Percentiles rank a stretch among this genome's conserved stretches.
phyloP scores from a whole-genome alignment of 257 asterid species.

The Solanum bulbocastanum region DNA sequence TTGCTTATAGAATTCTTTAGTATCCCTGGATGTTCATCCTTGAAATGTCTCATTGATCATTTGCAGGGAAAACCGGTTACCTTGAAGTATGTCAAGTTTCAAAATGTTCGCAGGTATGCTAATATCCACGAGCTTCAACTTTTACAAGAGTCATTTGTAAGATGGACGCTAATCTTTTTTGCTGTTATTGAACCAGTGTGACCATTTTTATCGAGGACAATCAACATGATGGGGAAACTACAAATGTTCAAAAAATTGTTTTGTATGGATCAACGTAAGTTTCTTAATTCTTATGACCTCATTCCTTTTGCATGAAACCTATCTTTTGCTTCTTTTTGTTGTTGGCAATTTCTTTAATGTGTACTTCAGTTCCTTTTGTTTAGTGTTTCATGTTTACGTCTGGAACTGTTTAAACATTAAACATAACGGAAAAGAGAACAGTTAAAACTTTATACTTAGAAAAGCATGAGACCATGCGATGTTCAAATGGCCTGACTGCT shows the following conservation, averaged over 20 bases:
- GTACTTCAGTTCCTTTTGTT: neutral
- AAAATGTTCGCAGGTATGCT: conserved; percentile 71
- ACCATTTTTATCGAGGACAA: conserved; percentile 92
- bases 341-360: neutral
- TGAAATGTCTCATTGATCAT: neutral
- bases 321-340: neutral
- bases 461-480: neutral
- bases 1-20: neutral
- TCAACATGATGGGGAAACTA: conserved; percentile 68
- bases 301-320: neutral
- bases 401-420: neutral
- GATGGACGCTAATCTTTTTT: neutral
- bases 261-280: conserved; percentile 90
- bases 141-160: neutral
- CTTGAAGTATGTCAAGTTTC: conserved; percentile 77
- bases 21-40: neutral
- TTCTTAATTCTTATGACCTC: conserved; percentile 3
- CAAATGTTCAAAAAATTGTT: conserved; percentile 85
- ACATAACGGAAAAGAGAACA: neutral
- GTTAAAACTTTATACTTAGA: neutral
- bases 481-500: neutral
- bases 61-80: conserved; percentile 58
- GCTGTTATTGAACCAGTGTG: conserved; percentile 41
- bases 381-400: neutral
- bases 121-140: neutral